A percentile compares a stretch with the other conserved stretches of the same genome.
These are phyloP conservation scores for Fraxinus sp. DNA, from an alignment of 305 asterid species.

Conservation along the genomic window DNA sequence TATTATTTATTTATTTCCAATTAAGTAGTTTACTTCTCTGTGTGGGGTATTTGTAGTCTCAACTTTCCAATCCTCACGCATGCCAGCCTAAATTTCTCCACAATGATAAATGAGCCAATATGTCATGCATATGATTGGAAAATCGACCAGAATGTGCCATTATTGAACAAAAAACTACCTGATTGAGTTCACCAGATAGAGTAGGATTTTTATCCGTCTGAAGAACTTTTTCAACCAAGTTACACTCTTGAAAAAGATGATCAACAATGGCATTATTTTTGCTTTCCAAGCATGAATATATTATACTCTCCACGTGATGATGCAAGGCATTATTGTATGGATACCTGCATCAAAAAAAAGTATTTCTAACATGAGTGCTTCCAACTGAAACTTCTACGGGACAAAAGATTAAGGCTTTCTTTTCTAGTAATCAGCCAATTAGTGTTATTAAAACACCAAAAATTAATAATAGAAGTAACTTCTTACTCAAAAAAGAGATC, in stretches of 20 bases:
- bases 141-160: slow-evolving; percentile 16
- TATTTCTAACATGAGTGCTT: slow-evolving; percentile 2
- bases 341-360: slow-evolving; percentile 54
- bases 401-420: slow-evolving; percentile 2
- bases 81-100: slow-evolving; percentile 17
- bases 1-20: not conserved
- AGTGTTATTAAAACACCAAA: not conserved
- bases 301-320: slow-evolving; percentile 95
- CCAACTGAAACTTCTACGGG: slow-evolving; percentile 13
- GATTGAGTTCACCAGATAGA: slow-evolving; percentile 53
- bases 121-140: not conserved
- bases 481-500: slow-evolving; percentile 94
- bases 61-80: slow-evolving; percentile 20
- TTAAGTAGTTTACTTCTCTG: not conserved
- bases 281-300: slow-evolving; percentile 88
- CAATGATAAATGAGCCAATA: not conserved
- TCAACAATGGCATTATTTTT: slow-evolving; percentile 54
- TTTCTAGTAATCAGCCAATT: not conserved
- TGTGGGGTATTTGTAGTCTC: slow-evolving; percentile 2
- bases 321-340: slow-evolving; percentile 95
- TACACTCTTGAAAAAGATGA: slow-evolving; percentile 78
- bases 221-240: slow-evolving; percentile 71
- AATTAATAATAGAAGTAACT: slow-evolving; percentile 14
- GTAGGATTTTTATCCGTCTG: slow-evolving; percentile 64
- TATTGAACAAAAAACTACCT: slow-evolving; percentile 40